Evolutionary conservation across 352 stramenopile genomes (phyloP).

Genomic region (Phytophthora parvispora): DNA sequence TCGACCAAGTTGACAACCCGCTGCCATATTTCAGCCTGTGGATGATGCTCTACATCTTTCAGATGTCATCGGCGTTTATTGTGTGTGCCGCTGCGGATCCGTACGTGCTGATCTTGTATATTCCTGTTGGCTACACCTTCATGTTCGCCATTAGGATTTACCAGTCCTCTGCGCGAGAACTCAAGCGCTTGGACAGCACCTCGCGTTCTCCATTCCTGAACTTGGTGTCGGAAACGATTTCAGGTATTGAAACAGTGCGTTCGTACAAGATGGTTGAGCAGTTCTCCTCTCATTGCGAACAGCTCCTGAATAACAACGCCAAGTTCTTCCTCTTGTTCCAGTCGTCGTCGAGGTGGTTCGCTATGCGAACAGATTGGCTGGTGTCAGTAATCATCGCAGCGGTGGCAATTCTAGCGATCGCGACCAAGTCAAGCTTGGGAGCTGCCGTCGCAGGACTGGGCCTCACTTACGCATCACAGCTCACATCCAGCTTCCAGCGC

Average conservation of each 20-base stretch:
- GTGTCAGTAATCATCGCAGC: conserved; percentile 87
- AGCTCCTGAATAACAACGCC: conserved; percentile 44
- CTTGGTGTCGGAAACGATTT: conserved; percentile 93
- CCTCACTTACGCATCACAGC: conserved; percentile 43
- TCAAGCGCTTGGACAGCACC: conserved; percentile 96
- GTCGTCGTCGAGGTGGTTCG: conserved; percentile 92
- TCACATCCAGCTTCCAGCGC: conserved; percentile 50
- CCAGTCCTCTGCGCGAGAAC: conserved; percentile 80
- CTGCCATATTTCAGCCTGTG: conserved; percentile 58
- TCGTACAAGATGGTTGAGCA: conserved; percentile 54
- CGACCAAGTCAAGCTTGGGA: conserved; percentile 48
- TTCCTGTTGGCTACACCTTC: conserved; percentile 34
- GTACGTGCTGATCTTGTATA: conserved; percentile 59
- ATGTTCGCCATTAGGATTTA: conserved; percentile 76
- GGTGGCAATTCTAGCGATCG: conserved; percentile 88
- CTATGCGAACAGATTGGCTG: conserved; percentile 87
- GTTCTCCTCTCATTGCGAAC: conserved; percentile 42
- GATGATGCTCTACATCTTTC: conserved; percentile 48
- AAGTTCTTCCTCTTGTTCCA: conserved; percentile 49
- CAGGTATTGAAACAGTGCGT: conserved; percentile 95
- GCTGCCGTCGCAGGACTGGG: conserved; percentile 34
- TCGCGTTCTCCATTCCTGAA: conserved; percentile 92
- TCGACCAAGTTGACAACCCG: conserved; percentile 68
- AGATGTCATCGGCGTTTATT: conserved; percentile 32
- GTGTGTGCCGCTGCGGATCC: conserved; percentile 52